phyloP scores from a whole-genome alignment of 495 filamentous ascomycete species.

The Cercophora sp. region DNA sequence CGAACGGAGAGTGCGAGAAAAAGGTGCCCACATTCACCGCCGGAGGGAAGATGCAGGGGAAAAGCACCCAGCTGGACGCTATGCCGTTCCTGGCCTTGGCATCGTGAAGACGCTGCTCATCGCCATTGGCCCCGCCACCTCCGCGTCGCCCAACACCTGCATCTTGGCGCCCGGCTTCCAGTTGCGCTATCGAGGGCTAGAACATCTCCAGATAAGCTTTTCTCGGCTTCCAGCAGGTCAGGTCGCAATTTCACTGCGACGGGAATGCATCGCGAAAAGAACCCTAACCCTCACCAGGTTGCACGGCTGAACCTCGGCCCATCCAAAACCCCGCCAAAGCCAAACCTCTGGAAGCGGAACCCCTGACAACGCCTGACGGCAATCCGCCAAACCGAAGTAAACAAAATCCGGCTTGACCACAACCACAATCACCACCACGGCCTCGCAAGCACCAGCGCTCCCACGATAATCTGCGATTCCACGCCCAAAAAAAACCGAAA shows the following conservation, averaged over 20 bases:
- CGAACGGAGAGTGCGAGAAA: not conserved
- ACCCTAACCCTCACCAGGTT: too few species aligned
- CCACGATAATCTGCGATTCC: not conserved
- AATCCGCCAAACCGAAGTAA: constrained; percentile 10
- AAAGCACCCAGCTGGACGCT: too few species aligned
- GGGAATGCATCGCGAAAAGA: too few species aligned
- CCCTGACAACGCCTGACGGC: constrained; percentile 22
- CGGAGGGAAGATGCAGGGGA: not conserved
- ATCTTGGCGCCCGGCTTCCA: too few species aligned
- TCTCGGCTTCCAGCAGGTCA: too few species aligned
- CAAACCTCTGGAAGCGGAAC: constrained; percentile 14
- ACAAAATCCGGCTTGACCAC: constrained; percentile 15
- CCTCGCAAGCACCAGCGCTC: not conserved
- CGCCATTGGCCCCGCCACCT: not conserved
- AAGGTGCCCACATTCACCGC: not conserved
- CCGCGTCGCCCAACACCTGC: too few species aligned
- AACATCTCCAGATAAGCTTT: too few species aligned
- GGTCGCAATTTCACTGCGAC: too few species aligned
- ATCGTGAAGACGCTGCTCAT: not conserved
- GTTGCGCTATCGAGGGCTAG: too few species aligned
- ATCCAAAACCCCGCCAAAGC: constrained; percentile 1
- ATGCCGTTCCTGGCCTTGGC: too few species aligned
- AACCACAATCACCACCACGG: not conserved
- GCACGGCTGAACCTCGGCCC: constrained; percentile 8
- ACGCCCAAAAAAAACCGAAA: not conserved